phyloP scores from a whole-genome alignment of 176 grass and related monocot genomes.

The Hyparrhenia diplandra region DNA sequence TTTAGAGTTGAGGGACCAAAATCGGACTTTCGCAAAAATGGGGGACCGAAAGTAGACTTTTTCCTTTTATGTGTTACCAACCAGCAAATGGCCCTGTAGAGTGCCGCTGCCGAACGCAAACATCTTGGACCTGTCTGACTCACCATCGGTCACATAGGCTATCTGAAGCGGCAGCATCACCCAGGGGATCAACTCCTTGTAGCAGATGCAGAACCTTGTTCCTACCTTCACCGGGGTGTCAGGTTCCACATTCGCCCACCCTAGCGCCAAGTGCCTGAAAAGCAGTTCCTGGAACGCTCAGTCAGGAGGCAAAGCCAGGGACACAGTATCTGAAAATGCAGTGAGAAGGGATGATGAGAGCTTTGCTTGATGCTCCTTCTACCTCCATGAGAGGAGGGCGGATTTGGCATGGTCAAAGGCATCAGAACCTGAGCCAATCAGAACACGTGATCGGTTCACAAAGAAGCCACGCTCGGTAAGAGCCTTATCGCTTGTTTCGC shows the following conservation, averaged over 20 bases:
- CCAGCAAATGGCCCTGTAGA: slow-evolving; percentile 75
- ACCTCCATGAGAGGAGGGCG: slow-evolving; percentile 80
- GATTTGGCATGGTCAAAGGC: slow-evolving; percentile 64
- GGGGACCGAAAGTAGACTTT: too few species aligned
- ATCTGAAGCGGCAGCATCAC: slow-evolving; percentile 89
- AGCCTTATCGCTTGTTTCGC: slow-evolving; percentile 5
- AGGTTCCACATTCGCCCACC: slow-evolving; percentile 54
- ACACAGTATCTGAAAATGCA: not conserved
- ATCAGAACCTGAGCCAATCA: slow-evolving; percentile 45
- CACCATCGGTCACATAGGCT: slow-evolving; percentile 41
- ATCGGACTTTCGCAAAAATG: too few species aligned
- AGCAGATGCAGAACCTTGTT: slow-evolving; percentile 66
- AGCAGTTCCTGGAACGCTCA: not conserved
- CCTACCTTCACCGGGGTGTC: slow-evolving; percentile 50
- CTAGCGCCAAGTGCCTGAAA: slow-evolving; percentile 62
- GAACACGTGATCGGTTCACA: slow-evolving; percentile 50
- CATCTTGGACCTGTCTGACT: not conserved
- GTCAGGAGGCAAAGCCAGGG: not conserved
- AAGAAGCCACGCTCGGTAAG: slow-evolving; percentile 54
- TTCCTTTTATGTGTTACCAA: too few species aligned
- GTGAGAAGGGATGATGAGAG: not conserved
- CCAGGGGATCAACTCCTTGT: slow-evolving; percentile 77
- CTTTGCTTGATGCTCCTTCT: not conserved
- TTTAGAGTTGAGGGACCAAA: too few species aligned
- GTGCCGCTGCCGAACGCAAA: slow-evolving; percentile 77